These are phyloP conservation scores for Ascochyta lentis DNA, from an alignment of 2,329 filamentous ascomycete genomes.

Conservation along the genomic window DNA sequence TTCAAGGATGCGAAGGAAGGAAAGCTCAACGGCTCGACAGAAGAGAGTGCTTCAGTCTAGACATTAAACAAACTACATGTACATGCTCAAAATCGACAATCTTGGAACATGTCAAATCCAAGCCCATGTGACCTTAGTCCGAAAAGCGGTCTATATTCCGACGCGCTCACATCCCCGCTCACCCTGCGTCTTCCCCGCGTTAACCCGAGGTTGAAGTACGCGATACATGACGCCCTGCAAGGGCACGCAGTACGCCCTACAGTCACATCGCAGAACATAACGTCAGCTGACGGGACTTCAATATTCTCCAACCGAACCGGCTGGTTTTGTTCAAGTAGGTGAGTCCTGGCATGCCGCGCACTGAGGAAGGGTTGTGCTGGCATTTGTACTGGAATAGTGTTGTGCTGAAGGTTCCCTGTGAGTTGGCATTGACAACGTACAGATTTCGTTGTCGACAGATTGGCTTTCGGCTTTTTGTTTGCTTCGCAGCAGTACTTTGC, in stretches of 20 bases:
- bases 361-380: background rate
- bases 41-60: slow-evolving; percentile 28
- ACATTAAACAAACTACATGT: background rate
- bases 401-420: too few relatives aligned
- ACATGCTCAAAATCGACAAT: background rate
- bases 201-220: slow-evolving; percentile 4
- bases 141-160: slow-evolving; percentile 1
- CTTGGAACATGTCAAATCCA: background rate
- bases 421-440: background rate
- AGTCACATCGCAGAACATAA: background rate
- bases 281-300: too few relatives aligned
- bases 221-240: slow-evolving; percentile 6
- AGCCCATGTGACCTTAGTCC: background rate
- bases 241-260: slow-evolving; percentile 4
- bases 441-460: background rate
- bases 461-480: too few relatives aligned
- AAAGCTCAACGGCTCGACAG: slow-evolving; percentile 33
- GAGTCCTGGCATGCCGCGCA: background rate
- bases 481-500: background rate
- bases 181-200: background rate
- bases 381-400: background rate
- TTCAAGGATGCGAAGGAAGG: slow-evolving; percentile 45
- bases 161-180: slow-evolving; percentile 2
- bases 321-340: too few relatives aligned
- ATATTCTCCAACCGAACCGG: too few relatives aligned